phyloP scores from a whole-genome alignment of 2,329 filamentous ascomycete species.

The Colletotrichum viniferum region DNA sequence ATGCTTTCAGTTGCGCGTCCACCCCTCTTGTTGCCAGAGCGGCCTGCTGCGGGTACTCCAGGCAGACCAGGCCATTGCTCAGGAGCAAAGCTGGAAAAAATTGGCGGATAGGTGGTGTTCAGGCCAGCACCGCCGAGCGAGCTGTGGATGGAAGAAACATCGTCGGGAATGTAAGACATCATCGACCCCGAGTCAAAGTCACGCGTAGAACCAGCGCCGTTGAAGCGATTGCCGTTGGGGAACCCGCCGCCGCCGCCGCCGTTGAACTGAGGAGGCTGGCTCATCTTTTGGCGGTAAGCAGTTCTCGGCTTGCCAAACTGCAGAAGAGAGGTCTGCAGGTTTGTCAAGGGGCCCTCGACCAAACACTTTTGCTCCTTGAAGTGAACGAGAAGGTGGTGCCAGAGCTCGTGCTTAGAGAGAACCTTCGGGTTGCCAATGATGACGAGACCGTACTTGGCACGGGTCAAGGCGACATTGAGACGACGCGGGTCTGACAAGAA shows the following conservation, averaged over 20 bases:
- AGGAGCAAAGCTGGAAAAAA: slow-evolving; percentile 90
- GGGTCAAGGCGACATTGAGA: slow-evolving; percentile 94
- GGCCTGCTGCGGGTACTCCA: slow-evolving; percentile 64
- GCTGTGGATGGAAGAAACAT: slow-evolving; percentile 94
- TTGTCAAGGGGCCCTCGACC: slow-evolving; percentile 92
- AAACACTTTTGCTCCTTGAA: slow-evolving; percentile 98
- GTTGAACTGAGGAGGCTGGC: slow-evolving; percentile 73
- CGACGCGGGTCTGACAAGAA: slow-evolving; percentile 97
- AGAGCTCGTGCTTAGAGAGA: slow-evolving; percentile 94
- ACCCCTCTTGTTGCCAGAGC: slow-evolving; percentile 69
- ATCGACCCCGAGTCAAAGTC: slow-evolving; percentile 84
- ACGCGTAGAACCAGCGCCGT: slow-evolving; percentile 37
- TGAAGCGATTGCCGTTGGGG: slow-evolving; percentile 29
- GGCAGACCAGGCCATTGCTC: slow-evolving; percentile 88
- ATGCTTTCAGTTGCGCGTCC: slow-evolving; percentile 76
- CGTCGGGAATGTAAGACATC: slow-evolving; percentile 94
- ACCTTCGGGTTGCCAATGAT: slow-evolving; percentile 98
- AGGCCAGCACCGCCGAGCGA: slow-evolving; percentile 88
- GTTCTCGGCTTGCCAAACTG: slow-evolving; percentile 96
- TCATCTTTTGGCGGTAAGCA: slow-evolving; percentile 87
- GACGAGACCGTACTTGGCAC: slow-evolving; percentile 94
- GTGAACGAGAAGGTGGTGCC: slow-evolving; percentile 93
- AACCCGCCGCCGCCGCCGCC: slow-evolving; percentile 26
- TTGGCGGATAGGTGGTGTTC: slow-evolving; percentile 82
- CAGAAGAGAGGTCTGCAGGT: slow-evolving; percentile 92